These are phyloP conservation scores for Rhizopus microsporus DNA, from an alignment of 371 early-diverging fungal species.

Conservation along the genomic window DNA sequence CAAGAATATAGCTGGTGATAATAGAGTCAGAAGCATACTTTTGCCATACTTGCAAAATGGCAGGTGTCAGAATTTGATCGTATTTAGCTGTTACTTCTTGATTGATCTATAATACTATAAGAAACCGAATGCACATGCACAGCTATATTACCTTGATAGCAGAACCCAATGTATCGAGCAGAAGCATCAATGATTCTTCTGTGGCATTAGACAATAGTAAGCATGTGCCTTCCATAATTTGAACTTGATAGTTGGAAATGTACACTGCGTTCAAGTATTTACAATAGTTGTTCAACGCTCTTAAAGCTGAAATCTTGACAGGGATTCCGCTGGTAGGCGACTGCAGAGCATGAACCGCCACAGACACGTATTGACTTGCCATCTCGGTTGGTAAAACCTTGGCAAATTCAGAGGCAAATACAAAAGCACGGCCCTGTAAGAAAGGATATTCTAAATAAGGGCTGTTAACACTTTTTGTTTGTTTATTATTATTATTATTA, in stretches of 20 bases:
- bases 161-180: constrained; percentile 77
- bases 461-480: not conserved
- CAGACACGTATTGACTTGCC: constrained; percentile 68
- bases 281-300: constrained; percentile 75
- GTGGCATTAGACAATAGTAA: constrained; percentile 65
- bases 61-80: constrained; percentile 72
- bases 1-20: constrained; percentile 72
- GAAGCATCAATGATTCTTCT: constrained; percentile 78
- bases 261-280: constrained; percentile 59
- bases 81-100: constrained; percentile 69
- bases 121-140: not conserved
- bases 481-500: not conserved
- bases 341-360: constrained; percentile 72
- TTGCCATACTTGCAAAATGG: constrained; percentile 79
- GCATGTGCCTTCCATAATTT: constrained; percentile 71
- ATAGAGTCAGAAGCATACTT: constrained; percentile 68
- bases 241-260: constrained; percentile 63
- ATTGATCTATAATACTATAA: constrained; percentile 50
- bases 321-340: constrained; percentile 61
- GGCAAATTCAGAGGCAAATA: constrained; percentile 84
- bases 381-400: constrained; percentile 69
- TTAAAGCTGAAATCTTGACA: constrained; percentile 79
- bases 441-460: constrained; percentile 65
- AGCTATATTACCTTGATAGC: constrained; percentile 60
- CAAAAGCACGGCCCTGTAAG: constrained; percentile 86